Conservation (phyloP, 1,284 basidiomycete species). For the Austroboletus rostrupii region DNA sequence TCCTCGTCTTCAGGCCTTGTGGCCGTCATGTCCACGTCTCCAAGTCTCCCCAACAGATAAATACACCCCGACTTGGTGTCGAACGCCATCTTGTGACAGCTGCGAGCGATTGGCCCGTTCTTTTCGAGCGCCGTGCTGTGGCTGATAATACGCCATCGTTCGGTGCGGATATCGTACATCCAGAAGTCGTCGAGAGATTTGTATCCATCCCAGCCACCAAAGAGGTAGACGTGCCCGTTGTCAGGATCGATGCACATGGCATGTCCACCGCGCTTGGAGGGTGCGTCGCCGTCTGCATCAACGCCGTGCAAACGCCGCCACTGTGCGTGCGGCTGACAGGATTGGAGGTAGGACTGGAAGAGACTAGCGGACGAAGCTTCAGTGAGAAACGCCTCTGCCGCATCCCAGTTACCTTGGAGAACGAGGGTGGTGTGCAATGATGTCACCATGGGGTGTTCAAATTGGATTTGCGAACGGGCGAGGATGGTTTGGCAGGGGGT, state of each 20-base stretch:
- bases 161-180: slow-evolving; percentile 63
- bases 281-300: slow-evolving; percentile 60
- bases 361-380: slow-evolving; percentile 51
- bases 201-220: slow-evolving; percentile 78
- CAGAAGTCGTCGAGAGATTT: slow-evolving; percentile 78
- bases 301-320: slow-evolving; percentile 58
- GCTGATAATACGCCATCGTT: slow-evolving; percentile 63
- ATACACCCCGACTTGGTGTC: slow-evolving; percentile 67
- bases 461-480: slow-evolving; percentile 48
- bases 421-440: slow-evolving; percentile 64
- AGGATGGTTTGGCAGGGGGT: slow-evolving; percentile 64
- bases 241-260: slow-evolving; percentile 77
- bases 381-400: slow-evolving; percentile 52
- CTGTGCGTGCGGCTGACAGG: slow-evolving; percentile 50
- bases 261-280: slow-evolving; percentile 70
- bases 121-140: slow-evolving; percentile 51
- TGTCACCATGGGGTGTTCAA: slow-evolving; percentile 73
- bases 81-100: slow-evolving; percentile 83
- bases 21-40: slow-evolving; percentile 45
- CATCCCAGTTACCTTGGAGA: slow-evolving; percentile 60
- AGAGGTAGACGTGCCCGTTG: slow-evolving; percentile 65
- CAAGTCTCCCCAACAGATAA: slow-evolving; percentile 65
- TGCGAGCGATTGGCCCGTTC: slow-evolving; percentile 67
- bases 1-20: slow-evolving; percentile 23
- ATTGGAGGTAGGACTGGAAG: slow-evolving; percentile 55